phyloP scores from a whole-genome alignment of 2,329 filamentous ascomycete species.

The Scedosporium boydii region DNA sequence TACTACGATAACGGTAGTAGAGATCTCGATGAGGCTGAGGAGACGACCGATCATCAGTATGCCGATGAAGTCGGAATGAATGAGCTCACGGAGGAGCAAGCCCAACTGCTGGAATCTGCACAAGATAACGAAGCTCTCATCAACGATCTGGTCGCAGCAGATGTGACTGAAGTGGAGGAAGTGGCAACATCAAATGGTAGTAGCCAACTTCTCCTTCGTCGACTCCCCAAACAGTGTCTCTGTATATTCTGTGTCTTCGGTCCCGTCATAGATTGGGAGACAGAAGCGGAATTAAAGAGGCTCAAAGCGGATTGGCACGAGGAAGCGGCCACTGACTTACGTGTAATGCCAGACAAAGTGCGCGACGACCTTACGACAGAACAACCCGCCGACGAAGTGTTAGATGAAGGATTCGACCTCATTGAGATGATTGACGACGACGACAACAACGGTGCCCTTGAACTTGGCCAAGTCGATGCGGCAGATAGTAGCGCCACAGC shows the following conservation, averaged over 20 bases:
- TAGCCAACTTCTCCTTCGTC: background rate
- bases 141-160: constrained; percentile 4
- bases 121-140: constrained; percentile 8
- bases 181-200: constrained; percentile 6
- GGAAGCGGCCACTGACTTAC: background rate
- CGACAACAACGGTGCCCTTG: background rate
- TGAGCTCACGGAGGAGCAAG: constrained; percentile 8
- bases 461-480: constrained; percentile 8
- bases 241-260: background rate
- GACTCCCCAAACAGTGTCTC: background rate
- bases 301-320: background rate
- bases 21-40: constrained; percentile 11
- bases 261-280: background rate
- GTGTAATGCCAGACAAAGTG: background rate
- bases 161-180: background rate
- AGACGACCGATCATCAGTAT: constrained; percentile 12
- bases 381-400: background rate
- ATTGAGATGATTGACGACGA: constrained; percentile 6
- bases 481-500: constrained; percentile 8
- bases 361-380: background rate
- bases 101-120: constrained; percentile 10
- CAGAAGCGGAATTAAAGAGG: background rate
- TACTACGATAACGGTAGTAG: constrained; percentile 9
- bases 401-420: constrained; percentile 4
- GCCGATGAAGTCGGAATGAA: constrained; percentile 16